These are phyloP conservation scores for Phytophthora chlamydospora DNA, from an alignment of 352 stramenopile species.

Conservation along the genomic window DNA sequence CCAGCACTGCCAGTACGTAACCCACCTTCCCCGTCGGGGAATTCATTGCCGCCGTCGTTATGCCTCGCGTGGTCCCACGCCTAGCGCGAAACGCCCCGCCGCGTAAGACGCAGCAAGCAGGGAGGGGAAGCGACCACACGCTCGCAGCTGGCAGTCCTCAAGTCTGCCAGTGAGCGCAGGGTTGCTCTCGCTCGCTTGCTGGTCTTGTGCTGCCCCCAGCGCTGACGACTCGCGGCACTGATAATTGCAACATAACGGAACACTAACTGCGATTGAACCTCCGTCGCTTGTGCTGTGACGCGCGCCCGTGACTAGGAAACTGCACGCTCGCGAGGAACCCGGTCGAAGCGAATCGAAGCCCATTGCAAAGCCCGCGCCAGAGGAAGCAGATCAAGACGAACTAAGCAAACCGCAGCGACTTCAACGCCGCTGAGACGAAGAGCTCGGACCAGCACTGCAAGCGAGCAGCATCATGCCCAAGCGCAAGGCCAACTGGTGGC, in stretches of 20 bases:
- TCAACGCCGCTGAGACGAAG: conserved; percentile 3
- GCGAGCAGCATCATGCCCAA: conserved; percentile 56
- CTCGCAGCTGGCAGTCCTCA: too few species aligned
- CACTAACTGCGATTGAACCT: conserved; percentile 14
- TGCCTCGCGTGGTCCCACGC: too few species aligned
- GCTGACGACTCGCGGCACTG: background rate
- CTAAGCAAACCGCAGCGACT: conserved; percentile 5
- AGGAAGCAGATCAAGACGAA: background rate
- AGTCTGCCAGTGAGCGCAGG: background rate
- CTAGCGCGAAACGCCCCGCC: too few species aligned
- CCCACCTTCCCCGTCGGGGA: too few species aligned
- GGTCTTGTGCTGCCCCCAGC: background rate
- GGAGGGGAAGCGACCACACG: too few species aligned
- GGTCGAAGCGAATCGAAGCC: conserved; percentile 16
- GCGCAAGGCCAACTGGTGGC: conserved; percentile 81
- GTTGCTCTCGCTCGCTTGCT: background rate
- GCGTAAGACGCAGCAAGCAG: too few species aligned
- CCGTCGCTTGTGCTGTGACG: background rate
- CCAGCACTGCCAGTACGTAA: too few species aligned
- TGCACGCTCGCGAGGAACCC: conserved; percentile 11
- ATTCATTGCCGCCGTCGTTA: too few species aligned
- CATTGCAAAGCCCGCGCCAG: background rate
- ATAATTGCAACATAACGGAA: conserved; percentile 13
- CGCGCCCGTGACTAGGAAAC: conserved; percentile 15
- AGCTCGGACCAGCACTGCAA: conserved; percentile 1